Conservation (phyloP, 2,329 filamentous ascomycete species). For the Phaeosphaeriaceae sp. region DNA sequence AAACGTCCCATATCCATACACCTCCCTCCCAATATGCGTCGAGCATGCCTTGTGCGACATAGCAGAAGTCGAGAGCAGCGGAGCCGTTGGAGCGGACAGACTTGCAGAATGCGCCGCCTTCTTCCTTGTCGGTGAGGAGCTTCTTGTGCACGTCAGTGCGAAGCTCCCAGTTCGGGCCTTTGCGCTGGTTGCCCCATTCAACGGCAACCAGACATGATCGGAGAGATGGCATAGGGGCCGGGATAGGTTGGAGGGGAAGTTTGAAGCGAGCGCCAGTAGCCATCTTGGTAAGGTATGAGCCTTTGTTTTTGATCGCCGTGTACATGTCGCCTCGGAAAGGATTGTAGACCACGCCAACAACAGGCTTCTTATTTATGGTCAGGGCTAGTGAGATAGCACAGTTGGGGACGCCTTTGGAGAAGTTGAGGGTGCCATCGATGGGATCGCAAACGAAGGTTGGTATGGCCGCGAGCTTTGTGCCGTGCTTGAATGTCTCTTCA, state of each 20-base stretch:
- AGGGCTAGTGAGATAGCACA: slow-evolving; percentile 44
- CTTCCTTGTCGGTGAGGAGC: slow-evolving; percentile 35
- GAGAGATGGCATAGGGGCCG: slow-evolving; percentile 33
- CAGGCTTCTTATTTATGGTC: slow-evolving; percentile 38
- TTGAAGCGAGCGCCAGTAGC: slow-evolving; percentile 26
- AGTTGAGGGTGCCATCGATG: slow-evolving; percentile 50
- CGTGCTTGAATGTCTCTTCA: slow-evolving; percentile 45
- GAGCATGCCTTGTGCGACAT: slow-evolving; percentile 44
- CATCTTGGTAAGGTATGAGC: slow-evolving; percentile 35
- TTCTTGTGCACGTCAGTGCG: slow-evolving; percentile 35
- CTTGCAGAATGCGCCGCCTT: slow-evolving; percentile 44
- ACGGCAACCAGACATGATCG: slow-evolving; percentile 43
- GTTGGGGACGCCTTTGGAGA: slow-evolving; percentile 48
- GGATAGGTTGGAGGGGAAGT: slow-evolving; percentile 39
- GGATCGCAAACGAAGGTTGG: slow-evolving; percentile 49
- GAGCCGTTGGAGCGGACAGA: slow-evolving; percentile 45
- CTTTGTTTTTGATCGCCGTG: slow-evolving; percentile 42
- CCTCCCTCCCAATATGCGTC: slow-evolving; percentile 49
- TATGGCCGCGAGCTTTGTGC: slow-evolving; percentile 34
- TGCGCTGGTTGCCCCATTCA: slow-evolving; percentile 49
- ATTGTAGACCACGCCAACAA: slow-evolving; percentile 47
- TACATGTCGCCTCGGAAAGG: slow-evolving; percentile 46
- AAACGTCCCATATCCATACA: slow-evolving; percentile 47
- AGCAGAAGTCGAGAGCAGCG: slow-evolving; percentile 49
- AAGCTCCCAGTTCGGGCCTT: slow-evolving; percentile 46